Evolutionary conservation across 768 basidiomycete species (phyloP), one percentile per base, ranked within the genome.

Genomic region (Panaeolus papilionaceus): DNA sequence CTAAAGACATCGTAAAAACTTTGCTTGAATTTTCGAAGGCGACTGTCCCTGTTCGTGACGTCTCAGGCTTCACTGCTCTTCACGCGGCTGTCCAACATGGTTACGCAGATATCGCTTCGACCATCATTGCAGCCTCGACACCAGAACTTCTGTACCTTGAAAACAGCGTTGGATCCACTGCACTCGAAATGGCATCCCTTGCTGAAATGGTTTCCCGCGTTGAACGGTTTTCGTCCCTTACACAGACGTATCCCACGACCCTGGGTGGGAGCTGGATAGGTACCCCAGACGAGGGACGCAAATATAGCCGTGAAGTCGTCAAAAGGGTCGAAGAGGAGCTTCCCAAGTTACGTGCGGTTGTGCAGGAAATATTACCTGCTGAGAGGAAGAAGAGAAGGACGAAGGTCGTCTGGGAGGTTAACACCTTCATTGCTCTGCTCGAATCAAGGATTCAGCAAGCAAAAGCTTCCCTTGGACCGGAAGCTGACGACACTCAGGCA

Each of bases 31-130:
- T 80, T 61, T 78, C 80, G 9, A 78, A 75, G 47, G 67, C 80
- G 0, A 70, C 79, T 4, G 75, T 84, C 37, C 71, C 82, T 4
- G 69, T 79, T 6, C 83, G 80, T 39, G 83, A 89, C 70, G 76
- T 78, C 38, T 78, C 81, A 49, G 89, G 87, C 0, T 82, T 79
- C n/a, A 86, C 81, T 0, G 83, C 86, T 1, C 76, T 90, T 2
- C 88, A 89, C 70, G 67, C 78, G 28, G 86, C 88, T 0, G 79
- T 83, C n/a, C 76, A 78, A 10, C 38, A 65, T 0, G 77, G 79
- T 28, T 80, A 69, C 66, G 26, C 78, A 0, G 70, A 78, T 20
- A 84, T 86, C 10, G 76, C 80, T 1, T 67, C 78, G 26, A 61
- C 78, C 12, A 76, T 89, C 20, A 69, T 85, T 44, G 74, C 79